Base-by-base conservation (phyloP, 2,329 filamentous ascomycete genomes). In the Byssoonygena ceratinophila region DNA sequence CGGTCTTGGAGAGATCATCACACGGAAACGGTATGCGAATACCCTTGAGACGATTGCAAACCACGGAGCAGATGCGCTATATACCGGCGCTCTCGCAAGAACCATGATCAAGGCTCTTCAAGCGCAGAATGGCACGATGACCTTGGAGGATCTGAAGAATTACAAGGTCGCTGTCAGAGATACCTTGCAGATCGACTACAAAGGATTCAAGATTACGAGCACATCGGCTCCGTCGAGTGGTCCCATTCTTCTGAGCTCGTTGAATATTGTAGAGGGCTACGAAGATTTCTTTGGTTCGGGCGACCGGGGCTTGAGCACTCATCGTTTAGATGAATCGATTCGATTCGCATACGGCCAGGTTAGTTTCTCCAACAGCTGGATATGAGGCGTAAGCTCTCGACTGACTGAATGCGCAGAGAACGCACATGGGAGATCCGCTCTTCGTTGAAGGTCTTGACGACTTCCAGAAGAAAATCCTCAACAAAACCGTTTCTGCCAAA, bases 201-300 rank as follows among this genome's bases (percentile, higher is more conserved):
- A 84, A 14, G 85, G 82, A 29, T 85, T 81, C 67, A 82, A 79
- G 48, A 74, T 97, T 27, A 81, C 81, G 55, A 69, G 66, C 32
- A 65, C 64, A 76, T 81, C 81, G 39, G 83, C 88, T 0, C 91
- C 91, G 0, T 84, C 85, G 14, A 85, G 85, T 59, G 91, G 91
- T 8, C 79, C 79, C 41, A 82, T 96, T 1, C 81, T 81, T 3
- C 73, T 94, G 60, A 82, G 80, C 52, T 82, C 84, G 2, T 74
- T 97, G 62, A 95, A 94, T 64, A 88, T 83, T 29, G 77, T 96
- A 67, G 84, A 91, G 66, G 84, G 86, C 16, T 94, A 88, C 61
- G 70, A 78, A 0, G 67, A 71, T 34, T 81, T 91, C 45, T 82
- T 80, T 16, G 70, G 80, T 11, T 68, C 75, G 1, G 71, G 78